phyloP scores from a whole-genome alignment of 2,329 filamentous ascomycete species.

The Botrytis fragariae region DNA sequence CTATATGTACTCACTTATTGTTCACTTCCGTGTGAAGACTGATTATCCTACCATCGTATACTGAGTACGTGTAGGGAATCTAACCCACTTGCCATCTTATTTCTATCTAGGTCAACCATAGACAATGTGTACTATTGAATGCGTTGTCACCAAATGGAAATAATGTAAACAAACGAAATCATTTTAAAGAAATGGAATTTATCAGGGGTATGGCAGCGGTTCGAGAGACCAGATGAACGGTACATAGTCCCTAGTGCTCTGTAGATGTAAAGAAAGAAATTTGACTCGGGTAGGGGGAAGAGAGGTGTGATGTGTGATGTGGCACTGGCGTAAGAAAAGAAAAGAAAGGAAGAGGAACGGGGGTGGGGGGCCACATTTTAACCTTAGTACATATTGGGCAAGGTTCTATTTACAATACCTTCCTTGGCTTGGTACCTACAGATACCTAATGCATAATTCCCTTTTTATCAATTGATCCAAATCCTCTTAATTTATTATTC shows the following conservation, averaged over 20 bases:
- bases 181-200: neutral
- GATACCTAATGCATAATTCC: slow-evolving; percentile 3
- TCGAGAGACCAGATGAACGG: neutral
- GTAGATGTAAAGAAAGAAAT: neutral
- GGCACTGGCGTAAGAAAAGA: neutral
- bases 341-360: neutral
- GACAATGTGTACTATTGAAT: neutral
- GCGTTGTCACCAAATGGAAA: neutral
- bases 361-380: neutral
- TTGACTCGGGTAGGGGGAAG: neutral
- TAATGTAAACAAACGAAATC: neutral
- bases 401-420: neutral
- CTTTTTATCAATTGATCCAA: slow-evolving; percentile 10
- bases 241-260: neutral
- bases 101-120: neutral
- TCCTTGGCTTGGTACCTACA: neutral
- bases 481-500: neutral
- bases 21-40: neutral
- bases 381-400: neutral
- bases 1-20: neutral
- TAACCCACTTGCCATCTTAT: neutral
- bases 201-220: neutral
- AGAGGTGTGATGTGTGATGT: neutral
- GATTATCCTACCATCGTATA: neutral
- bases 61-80: neutral